Percentiles rank a stretch among this genome's conserved stretches.
phyloP scores from a whole-genome alignment of 768 basidiomycete genomes.

The Mycena vulgaris region DNA sequence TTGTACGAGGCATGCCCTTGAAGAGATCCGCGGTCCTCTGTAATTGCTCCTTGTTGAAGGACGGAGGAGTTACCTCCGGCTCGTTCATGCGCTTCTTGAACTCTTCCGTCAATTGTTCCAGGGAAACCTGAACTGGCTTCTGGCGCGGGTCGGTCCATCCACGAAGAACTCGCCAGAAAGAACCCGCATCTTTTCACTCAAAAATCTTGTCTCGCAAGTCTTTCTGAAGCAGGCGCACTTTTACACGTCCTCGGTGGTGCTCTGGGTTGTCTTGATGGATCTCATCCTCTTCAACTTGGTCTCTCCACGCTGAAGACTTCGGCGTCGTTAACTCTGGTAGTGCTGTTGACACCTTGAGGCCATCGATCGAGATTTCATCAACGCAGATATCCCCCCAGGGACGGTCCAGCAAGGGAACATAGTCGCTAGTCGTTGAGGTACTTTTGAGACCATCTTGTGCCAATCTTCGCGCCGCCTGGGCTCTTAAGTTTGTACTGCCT shows the following conservation, averaged over 20 bases:
- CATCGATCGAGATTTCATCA: not conserved
- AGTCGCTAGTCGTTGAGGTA: not conserved
- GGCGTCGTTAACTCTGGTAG: not conserved
- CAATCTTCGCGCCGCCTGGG: not conserved
- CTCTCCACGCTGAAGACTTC: not conserved
- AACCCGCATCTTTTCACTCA: constrained; percentile 18
- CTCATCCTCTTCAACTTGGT: not conserved
- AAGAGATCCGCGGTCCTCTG: not conserved
- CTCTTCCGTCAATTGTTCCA: constrained; percentile 9
- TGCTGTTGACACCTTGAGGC: constrained; percentile 4
- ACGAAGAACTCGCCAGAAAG: constrained; percentile 22
- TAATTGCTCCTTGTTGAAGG: constrained; percentile 19
- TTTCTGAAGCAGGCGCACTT: not conserved
- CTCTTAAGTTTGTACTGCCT: not conserved
- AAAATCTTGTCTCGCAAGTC: constrained; percentile 19
- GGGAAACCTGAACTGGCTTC: constrained; percentile 11
- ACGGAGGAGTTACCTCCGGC: not conserved
- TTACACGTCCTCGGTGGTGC: constrained; percentile 9
- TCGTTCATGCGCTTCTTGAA: constrained; percentile 16
- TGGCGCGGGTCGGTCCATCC: constrained; percentile 20
- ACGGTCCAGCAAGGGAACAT: not conserved
- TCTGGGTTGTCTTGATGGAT: not conserved
- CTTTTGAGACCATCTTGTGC: not conserved
- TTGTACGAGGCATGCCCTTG: constrained; percentile 6
- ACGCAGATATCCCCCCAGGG: not conserved